Base-by-base conservation (phyloP, 2,329 filamentous ascomycete species). In the Sporothrix phasma region DNA sequence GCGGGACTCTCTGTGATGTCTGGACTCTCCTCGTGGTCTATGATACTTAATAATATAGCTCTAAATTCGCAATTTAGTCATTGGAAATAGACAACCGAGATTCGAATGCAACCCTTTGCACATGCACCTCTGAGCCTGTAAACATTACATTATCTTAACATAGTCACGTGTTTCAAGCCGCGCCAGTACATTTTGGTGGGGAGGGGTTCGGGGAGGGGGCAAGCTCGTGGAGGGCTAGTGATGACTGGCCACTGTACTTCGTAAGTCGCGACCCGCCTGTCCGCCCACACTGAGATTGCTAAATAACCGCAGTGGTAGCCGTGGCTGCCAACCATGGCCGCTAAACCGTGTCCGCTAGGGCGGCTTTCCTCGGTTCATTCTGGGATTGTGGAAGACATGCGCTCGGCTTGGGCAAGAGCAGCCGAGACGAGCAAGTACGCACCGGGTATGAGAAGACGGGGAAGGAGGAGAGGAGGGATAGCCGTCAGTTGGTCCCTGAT, bases 1-100 rank as follows among this genome's bases (percentile, higher is more conserved):
- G 65, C 84, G 81, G 76, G 61, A 63, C 3, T n/a, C 64, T 1
- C 46, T 68, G 64, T 63, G 60, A 51, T 19, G 6, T 17, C 41
- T 43, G 7, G 17, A 5, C 17, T 4, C 17, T 43, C 4, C 15
- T 7, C 41, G n/a, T n/a, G n/a, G n/a, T 8, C 34, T 13, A 34
- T 31, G 29, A 24, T 39, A 11, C 7, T 19, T 19, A 34, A 53
- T 53, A 34, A 53, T 34, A 7, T 10, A 34, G 15, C 49, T n/a
- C 29, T 34, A 6, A 53, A 15, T 11, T 19, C 46, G 22, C 22
- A 15, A 26, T 26, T 19, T n/a, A 3, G 19, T n/a, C 19, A 17
- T n/a, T 19, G n/a, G 7, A 43, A 43, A 43, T 43, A n/a, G n/a
- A n/a, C n/a, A n/a, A n/a, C n/a, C n/a, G n/a, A n/a, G n/a, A n/a